These are phyloP conservation scores for Tylopilus plumbeoviolaceoides DNA, from an alignment of 768 basidiomycete species.

Conservation along the genomic window DNA sequence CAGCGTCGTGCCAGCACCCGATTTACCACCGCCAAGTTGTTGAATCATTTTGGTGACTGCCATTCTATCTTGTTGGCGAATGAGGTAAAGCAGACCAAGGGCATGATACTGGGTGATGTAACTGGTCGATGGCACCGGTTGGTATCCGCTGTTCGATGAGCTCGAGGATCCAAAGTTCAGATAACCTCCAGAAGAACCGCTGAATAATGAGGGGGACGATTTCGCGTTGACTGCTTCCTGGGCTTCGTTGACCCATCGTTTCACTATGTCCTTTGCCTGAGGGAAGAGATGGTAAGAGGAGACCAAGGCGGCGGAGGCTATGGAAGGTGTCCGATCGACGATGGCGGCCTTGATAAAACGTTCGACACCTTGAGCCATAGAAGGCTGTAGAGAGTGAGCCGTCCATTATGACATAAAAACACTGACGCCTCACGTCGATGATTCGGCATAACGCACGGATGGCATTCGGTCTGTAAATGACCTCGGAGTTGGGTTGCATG, in stretches of 20 bases:
- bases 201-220: slow-evolving; percentile 66
- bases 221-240: slow-evolving; percentile 96
- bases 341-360: slow-evolving; percentile 99
- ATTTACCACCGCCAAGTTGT: slow-evolving; percentile 87
- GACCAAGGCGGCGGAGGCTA: slow-evolving; percentile 93
- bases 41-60: slow-evolving; percentile 99
- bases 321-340: slow-evolving; percentile 92
- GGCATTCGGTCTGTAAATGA: slow-evolving; percentile 96
- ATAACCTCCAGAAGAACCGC: slow-evolving; percentile 53
- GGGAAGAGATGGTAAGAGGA: slow-evolving; percentile 97
- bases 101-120: slow-evolving; percentile 97
- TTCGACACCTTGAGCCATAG: slow-evolving; percentile 98
- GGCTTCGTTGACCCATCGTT: slow-evolving; percentile 98
- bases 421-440: slow-evolving; percentile 73
- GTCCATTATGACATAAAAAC: slow-evolving; percentile 34
- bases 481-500: slow-evolving; percentile 98
- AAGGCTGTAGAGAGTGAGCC: slow-evolving; percentile 55
- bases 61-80: slow-evolving; percentile 98
- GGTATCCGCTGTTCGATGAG: slow-evolving; percentile 56
- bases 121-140: slow-evolving; percentile 83
- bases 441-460: slow-evolving; percentile 95
- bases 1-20: slow-evolving; percentile 76
- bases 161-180: slow-evolving; percentile 65
- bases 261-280: slow-evolving; percentile 90
- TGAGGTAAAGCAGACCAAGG: slow-evolving; percentile 87